Base-by-base conservation (phyloP, 2,329 filamentous ascomycete species). In the Cladosporium sp. region DNA sequence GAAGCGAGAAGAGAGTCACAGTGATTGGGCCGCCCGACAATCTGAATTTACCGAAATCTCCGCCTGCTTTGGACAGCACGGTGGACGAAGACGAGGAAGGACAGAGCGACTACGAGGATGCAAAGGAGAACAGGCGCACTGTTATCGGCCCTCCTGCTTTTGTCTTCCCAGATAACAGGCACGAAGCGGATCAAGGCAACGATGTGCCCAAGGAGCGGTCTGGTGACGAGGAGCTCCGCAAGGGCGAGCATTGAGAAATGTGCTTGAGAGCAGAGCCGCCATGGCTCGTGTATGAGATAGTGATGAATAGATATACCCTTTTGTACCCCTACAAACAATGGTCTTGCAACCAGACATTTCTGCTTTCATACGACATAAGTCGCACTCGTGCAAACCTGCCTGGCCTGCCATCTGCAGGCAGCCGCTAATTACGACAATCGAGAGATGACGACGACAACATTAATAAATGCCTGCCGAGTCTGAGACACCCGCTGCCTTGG, bases 81-180 rank as follows among this genome's bases (percentile, higher is more conserved):
- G 20, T 39, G 4, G 39, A 58, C 36, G 32, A 37, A 9, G 35
- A 47, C 8, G 36, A 56, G 10, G 51, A 49, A 5, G 44, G 44
- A 8, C 24, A 37, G 9, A 37, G 37, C n/a, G 52, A 44, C 15
- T 42, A 49, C 24, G 47, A 52, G 13, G 32, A 50, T 12, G 57
- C 58, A 4, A 48, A 47, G 58, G 56, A 59, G 7, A 56, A 64
- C 28, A 55, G 63, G 50, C 36, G 45, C 5, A 65, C 63, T 45
- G 53, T 65, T 13, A 61, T 65, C 58, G 63, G 57, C 13, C 61
- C 62, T 39, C 50, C 51, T 44, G 17, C 34, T 39, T 25, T 47
- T 44, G 51, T 36, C 12, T 50, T 50, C 13, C 47, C 28, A 8
- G 22, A 17, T 17, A 45, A 25, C 42, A 28, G 42, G 15, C 15